Base-by-base conservation (phyloP, 2,329 filamentous ascomycete genomes). In the Neonectria ditissima region DNA sequence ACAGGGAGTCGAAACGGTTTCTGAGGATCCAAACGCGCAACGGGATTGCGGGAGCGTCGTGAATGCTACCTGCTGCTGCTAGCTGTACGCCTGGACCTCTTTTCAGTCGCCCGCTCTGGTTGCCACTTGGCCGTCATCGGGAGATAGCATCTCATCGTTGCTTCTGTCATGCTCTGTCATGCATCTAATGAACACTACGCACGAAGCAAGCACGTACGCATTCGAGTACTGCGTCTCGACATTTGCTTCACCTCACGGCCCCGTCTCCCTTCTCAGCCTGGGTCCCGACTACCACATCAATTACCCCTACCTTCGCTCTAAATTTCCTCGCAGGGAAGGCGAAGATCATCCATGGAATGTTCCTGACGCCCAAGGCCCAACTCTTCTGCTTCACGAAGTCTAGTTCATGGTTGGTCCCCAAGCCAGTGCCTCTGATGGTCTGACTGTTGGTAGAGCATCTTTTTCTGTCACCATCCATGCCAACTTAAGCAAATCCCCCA, bases 331-430 rank as follows among this genome's bases (percentile, higher is more conserved):
- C 68, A 66, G 66, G 70, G 69, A 69, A 72, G 65, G 63, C 50
- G 69, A 68, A 62, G 65, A 73, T 73, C 69, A 66, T 52, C 39
- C 65, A 62, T 71, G 62, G 48, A 56, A 73, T 71, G 65, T 72
- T 65, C 65, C 64, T 65, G 69, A 69, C 56, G 34, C 34, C 34
- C 13, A n/a, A 8, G 56, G 56, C 37, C 43, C 37, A 37, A 48
- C 59, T 55, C 63, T 58, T 65, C 63, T 62, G 59, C 65, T 59
- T 64, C 30, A 41, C 37, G 8, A 41, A 18, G n/a, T 9, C 53
- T 28, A 30, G 32, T 52, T 45, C 50, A 55, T 28, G 20, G 37
- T 41, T 58, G 47, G 34, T 26, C 32, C 54, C 26, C 28, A 53
- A 24, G 39, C 41, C 26, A 51, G 43, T 34, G 18, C 39, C 10